Base-by-base conservation (phyloP, 768 basidiomycete genomes). In the Gymnopilus dilepis region DNA sequence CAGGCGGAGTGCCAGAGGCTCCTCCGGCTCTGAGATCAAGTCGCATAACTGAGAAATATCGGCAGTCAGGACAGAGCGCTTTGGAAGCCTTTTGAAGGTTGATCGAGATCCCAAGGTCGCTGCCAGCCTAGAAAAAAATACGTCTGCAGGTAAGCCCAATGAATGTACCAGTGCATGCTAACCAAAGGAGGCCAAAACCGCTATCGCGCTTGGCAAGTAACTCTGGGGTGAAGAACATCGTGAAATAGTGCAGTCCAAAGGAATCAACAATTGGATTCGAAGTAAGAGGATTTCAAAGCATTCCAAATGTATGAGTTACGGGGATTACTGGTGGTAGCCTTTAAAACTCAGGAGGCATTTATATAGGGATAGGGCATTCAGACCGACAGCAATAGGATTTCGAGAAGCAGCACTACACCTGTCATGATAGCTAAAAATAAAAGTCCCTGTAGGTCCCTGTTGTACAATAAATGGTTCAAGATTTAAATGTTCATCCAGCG, bases 111-210 rank as follows among this genome's bases (percentile, higher is more conserved):
- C 95, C 22, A 96, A 79, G 1, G 95, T 97, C 1, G 95, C 94
- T 7, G 93, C 93, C 22, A 97, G 86, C 95, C 95, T 97, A 60
- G 30, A 51, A 62, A 61, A 60, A 57, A 21, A 38, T 48, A 33
- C 24, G 34, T n/a, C 56, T 47, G n/a, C 11, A n/a, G 31, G 30
- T 11, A 19, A 22, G n/a, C 1, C 12, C 12, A n/a, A n/a, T 19
- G 5, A 24, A 13, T 26, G 6, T 6, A 7, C 4, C 26, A 2
- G 26, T 33, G 1, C 53, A 15, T 55, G 19, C 31, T 28, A 24
- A 92, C 93, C 93, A 95, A 19, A 94, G 80, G n/a, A 95, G 84
- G 59, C 94, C 95, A 69, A 92, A 95, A 13, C 94, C 92, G 65
- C 89, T 93, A 67, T 96, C 93, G 61, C 94, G 81, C 67, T 85